Base-by-base conservation (phyloP, 306 rosid species). In the Fragaria iinumae region DNA sequence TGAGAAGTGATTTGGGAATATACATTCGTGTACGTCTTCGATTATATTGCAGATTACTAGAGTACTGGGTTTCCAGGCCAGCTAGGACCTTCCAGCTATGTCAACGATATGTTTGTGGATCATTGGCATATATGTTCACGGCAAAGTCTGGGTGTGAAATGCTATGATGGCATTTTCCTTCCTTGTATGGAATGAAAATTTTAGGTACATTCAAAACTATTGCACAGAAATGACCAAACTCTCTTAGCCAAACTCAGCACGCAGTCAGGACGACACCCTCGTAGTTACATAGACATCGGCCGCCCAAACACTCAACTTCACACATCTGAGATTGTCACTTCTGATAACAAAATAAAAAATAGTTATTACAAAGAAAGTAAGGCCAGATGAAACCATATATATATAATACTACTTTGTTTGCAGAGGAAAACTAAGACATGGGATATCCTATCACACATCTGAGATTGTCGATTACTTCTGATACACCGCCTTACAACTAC, bases 101-200 rank as follows among this genome's bases (percentile, higher is more conserved):
- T 83, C 80, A 86, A 88, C 72, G 80, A 66, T 62, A 86, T 62
- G 75, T 73, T 20, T 79, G 74, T 76, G 72, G 69, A 83, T 85
- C 84, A 75, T 73, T 69, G 87, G 96, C 89, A 91, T 27, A 27
- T 27, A 27, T 91, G 97, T 93, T 93, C 97, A 93, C 92, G 93
- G 90, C 93, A 93, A 49, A 75, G 88, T 86, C 83, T 82, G 88
- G 84, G 85, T 74, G 84, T 80, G 86, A 87, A 91, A 87, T 76
- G 84, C 71, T 70, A 91, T 93, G 89, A 91, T 93, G 92, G 84
- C 75, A 8, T 84, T 73, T 88, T 87, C 95, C 4, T 32, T 32
- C 34, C 87, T 76, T 82, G 82, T 80, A 73, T 73, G 86, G 91
- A 87, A 85, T 71, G 73, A 81, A 77, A 81, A 77, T 84, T 86